These are phyloP conservation scores for Terfezia claveryi DNA, from an alignment of 495 filamentous ascomycete species.

Conservation along the genomic window DNA sequence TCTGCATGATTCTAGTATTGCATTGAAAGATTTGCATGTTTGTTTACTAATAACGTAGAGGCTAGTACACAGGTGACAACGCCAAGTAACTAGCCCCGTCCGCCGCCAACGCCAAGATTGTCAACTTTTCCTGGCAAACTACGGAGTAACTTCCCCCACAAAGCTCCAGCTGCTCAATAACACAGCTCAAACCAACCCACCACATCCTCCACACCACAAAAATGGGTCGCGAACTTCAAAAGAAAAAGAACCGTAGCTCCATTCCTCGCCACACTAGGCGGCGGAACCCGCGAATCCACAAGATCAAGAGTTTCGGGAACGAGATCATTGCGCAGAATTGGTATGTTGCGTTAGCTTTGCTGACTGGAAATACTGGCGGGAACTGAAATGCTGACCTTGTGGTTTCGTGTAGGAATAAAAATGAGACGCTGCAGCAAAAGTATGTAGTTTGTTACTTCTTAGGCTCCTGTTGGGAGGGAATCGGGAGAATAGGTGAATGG, in stretches of 20 bases:
- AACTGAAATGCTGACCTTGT: not conserved
- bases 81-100: no score
- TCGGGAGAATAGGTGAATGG: not conserved
- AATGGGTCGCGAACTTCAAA: slow-evolving; percentile 86
- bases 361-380: not conserved
- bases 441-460: not conserved
- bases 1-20: no score
- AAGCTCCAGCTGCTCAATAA: no score
- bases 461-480: no score
- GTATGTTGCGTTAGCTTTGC: slow-evolving; percentile 27
- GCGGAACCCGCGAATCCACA: slow-evolving; percentile 44
- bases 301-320: slow-evolving; percentile 57
- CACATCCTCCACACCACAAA: slow-evolving; percentile 11
- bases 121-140: no score
- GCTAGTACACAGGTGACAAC: no score
- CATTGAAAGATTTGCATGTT: no score
- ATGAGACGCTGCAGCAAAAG: not conserved
- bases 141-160: no score
- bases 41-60: no score
- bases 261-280: slow-evolving; percentile 46
- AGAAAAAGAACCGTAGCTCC: slow-evolving; percentile 75
- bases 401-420: not conserved
- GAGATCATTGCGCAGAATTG: slow-evolving; percentile 77
- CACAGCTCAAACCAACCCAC: not conserved
- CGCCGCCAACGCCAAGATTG: no score